Percentiles rank a stretch among this genome's conserved stretches.
phyloP scores from a whole-genome alignment of 129 eudicot species.

The Tanacetum coccineum region DNA sequence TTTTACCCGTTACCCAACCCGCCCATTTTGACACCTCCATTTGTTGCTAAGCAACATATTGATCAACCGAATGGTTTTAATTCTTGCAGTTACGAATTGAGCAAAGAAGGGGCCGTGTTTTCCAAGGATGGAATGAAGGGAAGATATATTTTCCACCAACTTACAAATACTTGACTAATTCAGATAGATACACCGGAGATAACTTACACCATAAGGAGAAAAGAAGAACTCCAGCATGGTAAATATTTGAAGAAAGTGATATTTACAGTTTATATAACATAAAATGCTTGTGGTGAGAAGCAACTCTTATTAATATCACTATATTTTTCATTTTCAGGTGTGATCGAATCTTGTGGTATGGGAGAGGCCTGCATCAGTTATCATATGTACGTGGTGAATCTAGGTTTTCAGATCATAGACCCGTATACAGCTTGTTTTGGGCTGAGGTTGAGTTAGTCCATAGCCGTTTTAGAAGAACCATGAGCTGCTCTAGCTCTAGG shows the following conservation, averaged over 20 bases:
- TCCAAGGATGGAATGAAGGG: conserved; percentile 89
- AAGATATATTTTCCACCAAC: conserved; percentile 98
- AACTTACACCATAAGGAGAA: conserved; percentile 83
- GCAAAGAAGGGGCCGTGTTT: conserved; percentile 85
- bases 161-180: conserved; percentile 80
- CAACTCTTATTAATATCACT: not conserved
- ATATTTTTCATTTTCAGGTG: conserved; percentile 51
- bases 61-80: not conserved
- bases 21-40: not conserved
- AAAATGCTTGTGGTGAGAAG: not conserved
- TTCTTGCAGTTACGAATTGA: conserved; percentile 72
- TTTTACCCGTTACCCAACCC: not conserved
- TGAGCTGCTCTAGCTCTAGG: conserved; percentile 79
- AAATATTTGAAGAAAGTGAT: conserved; percentile 1
- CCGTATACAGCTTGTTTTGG: conserved; percentile 84
- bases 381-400: conserved; percentile 96
- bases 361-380: conserved; percentile 81
- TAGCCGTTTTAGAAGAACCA: conserved; percentile 63
- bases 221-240: conserved; percentile 98
- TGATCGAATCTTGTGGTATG: conserved; percentile 91
- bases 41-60: not conserved
- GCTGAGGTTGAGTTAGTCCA: conserved; percentile 82
- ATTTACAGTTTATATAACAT: not conserved
- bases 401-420: conserved; percentile 87
- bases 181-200: conserved; percentile 90